Base-by-base conservation (phyloP, 2,329 filamentous ascomycete species). In the Phoma herbarum region DNA sequence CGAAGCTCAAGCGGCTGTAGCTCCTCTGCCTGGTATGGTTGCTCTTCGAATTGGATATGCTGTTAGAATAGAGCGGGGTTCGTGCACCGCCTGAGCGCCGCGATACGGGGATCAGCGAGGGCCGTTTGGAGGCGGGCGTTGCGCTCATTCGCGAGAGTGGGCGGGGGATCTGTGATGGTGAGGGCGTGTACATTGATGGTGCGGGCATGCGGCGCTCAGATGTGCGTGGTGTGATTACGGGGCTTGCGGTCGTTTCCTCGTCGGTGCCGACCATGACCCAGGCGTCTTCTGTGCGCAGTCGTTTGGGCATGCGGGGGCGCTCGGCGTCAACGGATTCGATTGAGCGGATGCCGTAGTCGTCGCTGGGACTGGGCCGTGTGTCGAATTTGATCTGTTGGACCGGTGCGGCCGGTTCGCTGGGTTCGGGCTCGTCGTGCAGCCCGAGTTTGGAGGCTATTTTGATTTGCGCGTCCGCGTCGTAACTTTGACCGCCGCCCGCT, bases 401-500 rank as follows among this genome's bases (percentile, higher is more conserved):
- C 8, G 70, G 63, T n/a, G 62, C 62, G 14, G 66, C 48, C 3
- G 50, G 50, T 29, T 46, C 45, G 37, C 26, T 51, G 4, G 63
- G 59, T 37, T 50, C 57, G 10, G 51, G 39, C 29, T 69, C 64
- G 42, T 75, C 67, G 11, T 70, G 65, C 5, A 68, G 56, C 1
- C 66, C 66, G 2, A 72, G 57, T 41, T 69, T 68, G 5, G 64
- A 62, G 7, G 65, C 68, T n/a, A 72, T 61, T 59, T 69, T 64
- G 59, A 60, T 58, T 29, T 75, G 67, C 8, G 64, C 55, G n/a
- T 81, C 74, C 65, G 91, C 79, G 7, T 84, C 80, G 70, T 93
- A 96, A 25, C 87, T 88, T 59, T 82, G 83, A 9, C 93, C 94
- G 3, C 90, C 92, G 8, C 93, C 94, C 12, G 93, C 92, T 61